phyloP scores from a whole-genome alignment of 2,329 filamentous ascomycete species.

The Neocucurbitaria cava region DNA sequence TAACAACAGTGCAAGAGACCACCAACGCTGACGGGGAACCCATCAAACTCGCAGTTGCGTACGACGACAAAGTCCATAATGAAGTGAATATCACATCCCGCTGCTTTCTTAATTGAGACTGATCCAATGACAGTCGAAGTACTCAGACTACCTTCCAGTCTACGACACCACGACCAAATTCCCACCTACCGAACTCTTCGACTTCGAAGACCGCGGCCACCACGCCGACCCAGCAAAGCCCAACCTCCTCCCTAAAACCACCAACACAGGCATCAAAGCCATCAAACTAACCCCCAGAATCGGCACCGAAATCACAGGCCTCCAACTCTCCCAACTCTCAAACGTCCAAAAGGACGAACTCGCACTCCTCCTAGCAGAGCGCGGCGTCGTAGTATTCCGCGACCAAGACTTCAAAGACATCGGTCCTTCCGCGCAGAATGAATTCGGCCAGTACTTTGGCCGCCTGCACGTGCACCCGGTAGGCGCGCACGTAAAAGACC shows the following conservation, averaged over 20 bases:
- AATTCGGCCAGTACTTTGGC: slow-evolving; percentile 56
- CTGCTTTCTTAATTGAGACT: background rate
- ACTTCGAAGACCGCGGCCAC: slow-evolving; percentile 51
- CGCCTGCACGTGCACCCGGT: slow-evolving; percentile 30
- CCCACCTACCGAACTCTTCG: slow-evolving; percentile 50
- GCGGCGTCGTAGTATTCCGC: slow-evolving; percentile 56
- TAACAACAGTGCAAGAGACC: slow-evolving; percentile 22
- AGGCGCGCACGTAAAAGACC: slow-evolving; percentile 34
- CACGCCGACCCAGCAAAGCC: slow-evolving; percentile 53
- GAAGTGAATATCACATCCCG: slow-evolving; percentile 6
- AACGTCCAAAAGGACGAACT: slow-evolving; percentile 56
- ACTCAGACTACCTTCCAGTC: slow-evolving; percentile 46
- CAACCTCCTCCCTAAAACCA: slow-evolving; percentile 47
- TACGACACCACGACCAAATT: slow-evolving; percentile 48
- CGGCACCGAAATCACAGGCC: slow-evolving; percentile 35
- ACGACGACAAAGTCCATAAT: slow-evolving; percentile 28
- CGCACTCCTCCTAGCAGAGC: slow-evolving; percentile 43
- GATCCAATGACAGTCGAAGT: slow-evolving; percentile 38
- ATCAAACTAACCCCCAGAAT: slow-evolving; percentile 32
- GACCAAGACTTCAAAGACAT: slow-evolving; percentile 57
- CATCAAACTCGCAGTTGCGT: slow-evolving; percentile 31
- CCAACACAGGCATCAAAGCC: slow-evolving; percentile 32
- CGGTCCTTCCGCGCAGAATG: slow-evolving; percentile 52
- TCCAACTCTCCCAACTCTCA: slow-evolving; percentile 55
- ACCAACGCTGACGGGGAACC: slow-evolving; percentile 25